Conservation (phyloP, 2,329 filamentous ascomycete species). For the Stagonosporopsis rhizophila region DNA sequence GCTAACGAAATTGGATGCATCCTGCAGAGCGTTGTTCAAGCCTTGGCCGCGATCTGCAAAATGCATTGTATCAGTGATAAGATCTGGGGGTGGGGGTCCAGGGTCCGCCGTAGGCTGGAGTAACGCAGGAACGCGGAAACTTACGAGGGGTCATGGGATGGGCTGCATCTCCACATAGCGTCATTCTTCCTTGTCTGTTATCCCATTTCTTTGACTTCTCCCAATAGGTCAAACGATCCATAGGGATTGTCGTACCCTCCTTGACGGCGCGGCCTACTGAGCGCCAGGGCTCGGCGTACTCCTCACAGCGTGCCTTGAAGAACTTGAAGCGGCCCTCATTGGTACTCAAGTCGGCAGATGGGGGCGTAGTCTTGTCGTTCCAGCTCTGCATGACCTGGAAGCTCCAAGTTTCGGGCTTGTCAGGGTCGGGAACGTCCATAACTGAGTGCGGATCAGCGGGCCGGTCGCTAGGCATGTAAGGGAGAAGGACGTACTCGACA, state of each 20-base stretch:
- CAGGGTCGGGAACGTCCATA: constrained; percentile 40
- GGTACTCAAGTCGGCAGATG: constrained; percentile 21
- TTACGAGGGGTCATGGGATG: constrained; percentile 49
- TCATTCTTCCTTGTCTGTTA: constrained; percentile 40
- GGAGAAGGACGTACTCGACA: constrained; percentile 28
- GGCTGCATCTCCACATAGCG: constrained; percentile 48
- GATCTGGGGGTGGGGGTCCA: constrained; percentile 17
- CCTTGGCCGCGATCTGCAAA: constrained; percentile 45
- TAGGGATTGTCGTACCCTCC: constrained; percentile 30
- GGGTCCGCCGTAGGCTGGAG: constrained; percentile 10
- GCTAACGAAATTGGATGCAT: constrained; percentile 34
- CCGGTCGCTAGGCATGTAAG: constrained; percentile 5
- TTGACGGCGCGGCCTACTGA: constrained; percentile 34
- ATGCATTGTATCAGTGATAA: constrained; percentile 14
- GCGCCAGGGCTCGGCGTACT: constrained; percentile 42
- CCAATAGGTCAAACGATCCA: constrained; percentile 44
- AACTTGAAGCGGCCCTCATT: constrained; percentile 26
- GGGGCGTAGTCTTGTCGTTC: constrained; percentile 25
- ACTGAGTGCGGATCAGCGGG: constrained; percentile 24
- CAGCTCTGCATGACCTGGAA: constrained; percentile 41
- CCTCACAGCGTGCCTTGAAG: constrained; percentile 31
- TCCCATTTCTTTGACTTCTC: constrained; percentile 40
- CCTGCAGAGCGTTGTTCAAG: constrained; percentile 46
- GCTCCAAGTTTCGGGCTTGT: constrained; percentile 39
- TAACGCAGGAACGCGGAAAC: constrained; percentile 20